Conservation (phyloP, 169 alveolate genomes). For the Plasmodium berghei region DNA sequence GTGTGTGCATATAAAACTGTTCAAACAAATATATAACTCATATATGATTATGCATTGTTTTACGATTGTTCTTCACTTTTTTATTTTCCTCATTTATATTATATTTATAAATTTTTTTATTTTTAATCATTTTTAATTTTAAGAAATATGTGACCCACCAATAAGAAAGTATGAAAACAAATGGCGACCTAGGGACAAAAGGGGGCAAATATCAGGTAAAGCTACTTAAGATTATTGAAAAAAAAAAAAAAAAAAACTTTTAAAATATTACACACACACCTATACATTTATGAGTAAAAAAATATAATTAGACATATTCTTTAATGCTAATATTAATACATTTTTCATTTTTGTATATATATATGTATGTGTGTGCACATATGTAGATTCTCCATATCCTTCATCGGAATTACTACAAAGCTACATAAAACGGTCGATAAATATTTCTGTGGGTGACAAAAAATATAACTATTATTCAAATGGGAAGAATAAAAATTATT, state of each 20-base stretch:
- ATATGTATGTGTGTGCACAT: not conserved
- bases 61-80: not conserved
- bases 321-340: too few relatives aligned
- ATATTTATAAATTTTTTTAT: not conserved
- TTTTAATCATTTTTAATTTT: not conserved
- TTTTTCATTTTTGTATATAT: not conserved
- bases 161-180: slow-evolving; percentile 88
- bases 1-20: not conserved
- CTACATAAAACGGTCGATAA: slow-evolving; percentile 43
- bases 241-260: slow-evolving; percentile 9
- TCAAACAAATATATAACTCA: not conserved
- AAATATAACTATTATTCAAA: slow-evolving; percentile 20
- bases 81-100: not conserved
- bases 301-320: not conserved
- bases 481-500: slow-evolving; percentile 31
- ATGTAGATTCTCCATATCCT: slow-evolving; percentile 57
- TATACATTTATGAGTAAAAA: not conserved
- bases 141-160: slow-evolving; percentile 90
- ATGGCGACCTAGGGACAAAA: slow-evolving; percentile 90
- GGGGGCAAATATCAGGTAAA: slow-evolving; percentile 86
- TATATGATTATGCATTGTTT: not conserved
- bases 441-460: slow-evolving; percentile 32
- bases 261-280: not conserved
- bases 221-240: not conserved
- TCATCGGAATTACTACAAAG: slow-evolving; percentile 67